These are phyloP conservation scores for Striga asiatica DNA, from an alignment of 257 asterid species.

Conservation along the genomic window DNA sequence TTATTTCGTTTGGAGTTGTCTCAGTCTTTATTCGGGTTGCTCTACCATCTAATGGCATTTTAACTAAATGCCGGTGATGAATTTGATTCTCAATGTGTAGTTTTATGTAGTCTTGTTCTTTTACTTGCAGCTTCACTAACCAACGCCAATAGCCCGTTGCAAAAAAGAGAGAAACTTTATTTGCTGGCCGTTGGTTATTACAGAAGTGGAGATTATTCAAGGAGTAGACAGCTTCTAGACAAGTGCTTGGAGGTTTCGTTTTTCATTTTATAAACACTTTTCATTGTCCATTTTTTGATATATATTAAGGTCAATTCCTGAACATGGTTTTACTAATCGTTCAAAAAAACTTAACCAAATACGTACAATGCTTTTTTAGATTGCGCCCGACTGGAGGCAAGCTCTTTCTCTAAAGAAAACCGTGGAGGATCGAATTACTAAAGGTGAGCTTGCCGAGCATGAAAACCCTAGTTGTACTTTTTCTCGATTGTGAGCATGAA, in stretches of 20 bases:
- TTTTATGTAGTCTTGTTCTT: too few species aligned
- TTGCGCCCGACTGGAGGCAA: slow-evolving; percentile 77
- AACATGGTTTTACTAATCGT: background rate
- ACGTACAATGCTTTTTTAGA: slow-evolving; percentile 27
- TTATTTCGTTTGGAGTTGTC: too few species aligned
- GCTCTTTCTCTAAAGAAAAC: slow-evolving; percentile 52
- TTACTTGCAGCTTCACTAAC: slow-evolving; percentile 43
- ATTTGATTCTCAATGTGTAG: too few species aligned
- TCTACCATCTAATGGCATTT: too few species aligned
- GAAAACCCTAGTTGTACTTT: background rate
- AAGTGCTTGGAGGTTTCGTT: slow-evolving; percentile 57
- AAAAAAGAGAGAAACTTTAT: slow-evolving; percentile 58
- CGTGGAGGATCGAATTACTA: slow-evolving; percentile 50
- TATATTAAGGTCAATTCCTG: background rate
- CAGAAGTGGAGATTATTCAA: slow-evolving; percentile 53
- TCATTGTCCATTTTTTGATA: too few species aligned
- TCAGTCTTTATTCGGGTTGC: too few species aligned
- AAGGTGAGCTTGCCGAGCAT: slow-evolving; percentile 26
- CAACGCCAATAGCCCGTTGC: slow-evolving; percentile 36
- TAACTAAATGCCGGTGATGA: too few species aligned
- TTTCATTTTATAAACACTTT: background rate
- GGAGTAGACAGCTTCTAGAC: slow-evolving; percentile 46
- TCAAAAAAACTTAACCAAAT: background rate
- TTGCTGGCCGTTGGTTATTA: slow-evolving; percentile 55
- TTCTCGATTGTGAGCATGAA: background rate